Evolutionary conservation across 148 eudicot genomes (phyloP), one percentile per base, ranked within the genome.

Genomic region (Camellia granthamiana): DNA sequence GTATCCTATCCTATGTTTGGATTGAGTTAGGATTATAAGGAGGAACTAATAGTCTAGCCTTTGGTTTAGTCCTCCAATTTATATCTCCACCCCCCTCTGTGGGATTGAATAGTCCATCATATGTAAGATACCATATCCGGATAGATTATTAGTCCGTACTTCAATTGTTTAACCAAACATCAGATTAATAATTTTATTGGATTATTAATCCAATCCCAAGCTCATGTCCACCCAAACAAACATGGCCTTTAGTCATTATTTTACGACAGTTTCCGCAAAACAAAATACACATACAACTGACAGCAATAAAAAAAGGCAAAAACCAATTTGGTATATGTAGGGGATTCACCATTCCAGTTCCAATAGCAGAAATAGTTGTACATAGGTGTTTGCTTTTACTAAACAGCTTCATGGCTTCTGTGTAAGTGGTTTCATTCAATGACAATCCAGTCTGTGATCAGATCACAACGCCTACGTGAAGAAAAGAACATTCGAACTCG

Each of bases 391-490:
- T 91, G 88, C 89, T 86, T 46, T 90, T 85, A 10, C 43, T 77
- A 54, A 93, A 87, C 60, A 95, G 85, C 86, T 88, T 88, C 62
- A 79, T 69, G 11, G 96, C 94, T 56, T 56, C 90, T 2, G 77
- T 75, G 66, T 77, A 84, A 23, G 78, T 77, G 67, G 68, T 87
- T 64, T 87, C 92, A 67, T 88, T 91, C 76, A 92, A 84, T 0
- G 81, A 83, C 69, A 92, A 82, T 67, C 87, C 87, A 67, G 78
- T 88, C 98, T 94, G 85, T 43, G 41, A 75, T 46, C 51, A 81
- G 19, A 65, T 43, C 51, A 30, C 38, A 30, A 30, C 1, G 38
- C 38, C 0, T 0, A 69, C 38, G 54, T 69, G 1, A 46, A 47
- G 6, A 61, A 12, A 3, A 14, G 5, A 60, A 60, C n/a, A 60